phyloP scores from a whole-genome alignment of 441 rosid species.

The Populus hybrid region DNA sequence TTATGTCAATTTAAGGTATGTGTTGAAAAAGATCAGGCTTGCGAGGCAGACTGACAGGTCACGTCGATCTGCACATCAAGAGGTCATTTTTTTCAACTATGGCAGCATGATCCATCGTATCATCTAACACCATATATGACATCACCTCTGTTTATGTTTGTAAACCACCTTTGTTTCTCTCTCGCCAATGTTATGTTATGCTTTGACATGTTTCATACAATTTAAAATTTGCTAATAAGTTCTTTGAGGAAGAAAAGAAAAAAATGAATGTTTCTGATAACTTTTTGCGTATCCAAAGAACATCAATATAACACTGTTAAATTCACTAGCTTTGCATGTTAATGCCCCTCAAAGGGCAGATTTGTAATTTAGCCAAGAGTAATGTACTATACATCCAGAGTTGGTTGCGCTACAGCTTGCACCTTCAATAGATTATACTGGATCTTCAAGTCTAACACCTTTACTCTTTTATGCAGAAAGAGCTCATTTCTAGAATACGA shows the following conservation, averaged over 20 bases:
- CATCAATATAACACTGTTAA: background rate
- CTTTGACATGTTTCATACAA: slow-evolving; percentile 1
- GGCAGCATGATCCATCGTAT: background rate
- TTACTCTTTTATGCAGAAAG: slow-evolving; percentile 64
- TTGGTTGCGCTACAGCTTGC: slow-evolving; percentile 13
- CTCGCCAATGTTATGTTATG: background rate
- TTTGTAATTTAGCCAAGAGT: background rate
- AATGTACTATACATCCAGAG: background rate
- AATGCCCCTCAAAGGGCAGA: background rate
- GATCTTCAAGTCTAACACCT: slow-evolving; percentile 18
- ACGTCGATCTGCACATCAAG: slow-evolving; percentile 98
- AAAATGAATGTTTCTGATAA: background rate
- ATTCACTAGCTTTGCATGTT: background rate
- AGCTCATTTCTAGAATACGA: slow-evolving; percentile 79
- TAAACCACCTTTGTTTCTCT: background rate
- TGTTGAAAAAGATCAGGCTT: slow-evolving; percentile 95
- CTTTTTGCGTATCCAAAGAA: background rate
- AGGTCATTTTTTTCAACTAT: slow-evolving; percentile 42
- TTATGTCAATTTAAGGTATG: slow-evolving; percentile 59
- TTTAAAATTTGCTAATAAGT: background rate
- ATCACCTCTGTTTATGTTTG: background rate
- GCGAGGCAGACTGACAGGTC: slow-evolving; percentile 98
- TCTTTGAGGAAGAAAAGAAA: background rate
- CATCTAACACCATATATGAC: background rate
- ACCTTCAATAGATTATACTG: slow-evolving; percentile 6